phyloP scores from a whole-genome alignment of 345 rosid genomes.

The Litchi chinensis region DNA sequence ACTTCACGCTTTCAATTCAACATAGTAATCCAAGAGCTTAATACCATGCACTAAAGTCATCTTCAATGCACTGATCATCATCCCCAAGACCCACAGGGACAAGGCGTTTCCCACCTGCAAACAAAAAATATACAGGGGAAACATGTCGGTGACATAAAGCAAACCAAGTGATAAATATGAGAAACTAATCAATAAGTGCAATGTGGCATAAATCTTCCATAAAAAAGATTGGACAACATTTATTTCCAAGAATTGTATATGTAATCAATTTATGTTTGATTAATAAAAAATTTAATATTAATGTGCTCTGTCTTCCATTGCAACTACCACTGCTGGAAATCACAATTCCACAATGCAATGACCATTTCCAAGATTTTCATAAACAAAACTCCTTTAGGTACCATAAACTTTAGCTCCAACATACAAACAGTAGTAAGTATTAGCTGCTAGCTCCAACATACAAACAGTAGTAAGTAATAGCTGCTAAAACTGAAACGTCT shows the following conservation, averaged over 20 bases:
- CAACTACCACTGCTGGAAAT: neutral
- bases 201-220: neutral
- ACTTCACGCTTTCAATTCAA: constrained; percentile 7
- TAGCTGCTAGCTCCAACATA: neutral
- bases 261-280: neutral
- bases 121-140: constrained; percentile 1
- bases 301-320: neutral
- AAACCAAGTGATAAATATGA: neutral
- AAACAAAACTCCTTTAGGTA: neutral
- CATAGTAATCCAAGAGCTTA: constrained; percentile 10
- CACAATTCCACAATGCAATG: neutral
- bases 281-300: neutral
- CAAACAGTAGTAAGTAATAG: neutral
- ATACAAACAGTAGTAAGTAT: neutral
- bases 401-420: neutral
- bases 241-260: neutral
- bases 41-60: constrained; percentile 84
- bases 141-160: neutral
- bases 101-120: constrained; percentile 80
- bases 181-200: neutral
- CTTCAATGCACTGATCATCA: constrained; percentile 98
- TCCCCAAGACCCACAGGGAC: constrained; percentile 87
- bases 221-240: neutral
- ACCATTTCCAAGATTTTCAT: neutral
- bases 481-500: neutral